Conservation (phyloP, 176 grass and related monocot genomes). For the Calamus simplicifolius region DNA sequence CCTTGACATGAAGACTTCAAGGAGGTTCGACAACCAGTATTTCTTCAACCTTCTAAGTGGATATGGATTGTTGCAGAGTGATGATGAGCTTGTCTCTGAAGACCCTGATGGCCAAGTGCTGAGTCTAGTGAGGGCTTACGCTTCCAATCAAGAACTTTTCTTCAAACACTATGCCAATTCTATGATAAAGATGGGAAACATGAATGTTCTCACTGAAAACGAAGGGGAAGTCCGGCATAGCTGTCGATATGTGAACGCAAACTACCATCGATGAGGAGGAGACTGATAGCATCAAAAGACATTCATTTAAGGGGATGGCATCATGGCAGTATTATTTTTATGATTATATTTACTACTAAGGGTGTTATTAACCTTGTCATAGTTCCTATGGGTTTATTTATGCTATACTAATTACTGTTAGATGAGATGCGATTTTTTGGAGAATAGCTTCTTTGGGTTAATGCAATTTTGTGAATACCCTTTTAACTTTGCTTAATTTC, state of each 20-base stretch:
- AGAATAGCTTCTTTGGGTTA: no score
- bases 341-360: no score
- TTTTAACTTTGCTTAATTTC: no score
- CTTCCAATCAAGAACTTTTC: conserved; percentile 32
- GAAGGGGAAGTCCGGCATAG: conserved; percentile 34
- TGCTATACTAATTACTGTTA: no score
- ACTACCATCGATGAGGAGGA: not conserved
- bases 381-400: no score
- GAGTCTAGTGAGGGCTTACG: conserved; percentile 32
- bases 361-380: no score
- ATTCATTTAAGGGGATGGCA: no score
- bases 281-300: not conserved
- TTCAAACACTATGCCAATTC: conserved; percentile 28
- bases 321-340: no score
- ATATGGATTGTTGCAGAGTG: conserved; percentile 25
- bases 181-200: conserved; percentile 48
- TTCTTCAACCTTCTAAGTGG: conserved; percentile 37
- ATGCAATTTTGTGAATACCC: no score
- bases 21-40: conserved; percentile 38
- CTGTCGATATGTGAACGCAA: conserved; percentile 33
- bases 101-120: conserved; percentile 11
- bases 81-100: conserved; percentile 25
- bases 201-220: conserved; percentile 35
- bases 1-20: conserved; percentile 30
- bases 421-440: no score